Conservation (phyloP, 2,329 filamentous ascomycete species). For the Apiospora aurea region DNA sequence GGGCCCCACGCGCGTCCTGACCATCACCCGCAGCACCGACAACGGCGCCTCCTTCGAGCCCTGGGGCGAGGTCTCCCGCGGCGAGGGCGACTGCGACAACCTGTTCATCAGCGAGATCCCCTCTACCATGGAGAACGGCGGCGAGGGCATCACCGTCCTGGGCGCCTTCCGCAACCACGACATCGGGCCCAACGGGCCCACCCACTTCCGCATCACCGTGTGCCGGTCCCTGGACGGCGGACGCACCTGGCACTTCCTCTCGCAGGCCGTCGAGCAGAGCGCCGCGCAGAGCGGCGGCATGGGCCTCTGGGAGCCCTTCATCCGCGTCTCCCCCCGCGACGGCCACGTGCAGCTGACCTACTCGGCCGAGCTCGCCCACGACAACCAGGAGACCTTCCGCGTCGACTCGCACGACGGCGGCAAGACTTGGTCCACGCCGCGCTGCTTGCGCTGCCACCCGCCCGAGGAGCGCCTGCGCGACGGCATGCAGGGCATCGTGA, state of each 20-base stretch:
- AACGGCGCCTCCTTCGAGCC: conserved; percentile 49
- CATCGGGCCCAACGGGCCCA: conserved; percentile 43
- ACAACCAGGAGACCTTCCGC: conserved; percentile 58
- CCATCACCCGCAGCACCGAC: conserved; percentile 53
- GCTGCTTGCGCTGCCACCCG: conserved; percentile 47
- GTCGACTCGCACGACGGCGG: conserved; percentile 52
- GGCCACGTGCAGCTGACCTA: conserved; percentile 53
- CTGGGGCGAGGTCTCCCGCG: conserved; percentile 52
- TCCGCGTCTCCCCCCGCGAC: conserved; percentile 44
- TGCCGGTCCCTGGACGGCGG: conserved; percentile 54
- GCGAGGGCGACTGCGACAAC: conserved; percentile 54
- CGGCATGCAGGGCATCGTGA: conserved; percentile 53
- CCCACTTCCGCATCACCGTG: conserved; percentile 57
- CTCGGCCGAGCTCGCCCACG: conserved; percentile 52
- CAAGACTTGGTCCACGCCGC: conserved; percentile 49
- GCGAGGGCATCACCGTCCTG: conserved; percentile 43
- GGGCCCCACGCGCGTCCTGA: conserved; percentile 46
- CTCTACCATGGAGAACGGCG: conserved; percentile 26
- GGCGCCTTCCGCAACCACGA: conserved; percentile 58
- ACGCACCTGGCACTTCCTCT: conserved; percentile 49
- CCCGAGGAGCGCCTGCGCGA: conserved; percentile 47
- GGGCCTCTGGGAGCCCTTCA: conserved; percentile 59
- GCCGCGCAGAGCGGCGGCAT: conserved; percentile 49
- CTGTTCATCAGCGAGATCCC: conserved; percentile 52
- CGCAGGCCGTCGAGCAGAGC: conserved; percentile 52